Percentiles rank a stretch among this genome's conserved stretches.
phyloP scores from a whole-genome alignment of 202 grass and related monocot genomes.

The Saccharum hybrid region DNA sequence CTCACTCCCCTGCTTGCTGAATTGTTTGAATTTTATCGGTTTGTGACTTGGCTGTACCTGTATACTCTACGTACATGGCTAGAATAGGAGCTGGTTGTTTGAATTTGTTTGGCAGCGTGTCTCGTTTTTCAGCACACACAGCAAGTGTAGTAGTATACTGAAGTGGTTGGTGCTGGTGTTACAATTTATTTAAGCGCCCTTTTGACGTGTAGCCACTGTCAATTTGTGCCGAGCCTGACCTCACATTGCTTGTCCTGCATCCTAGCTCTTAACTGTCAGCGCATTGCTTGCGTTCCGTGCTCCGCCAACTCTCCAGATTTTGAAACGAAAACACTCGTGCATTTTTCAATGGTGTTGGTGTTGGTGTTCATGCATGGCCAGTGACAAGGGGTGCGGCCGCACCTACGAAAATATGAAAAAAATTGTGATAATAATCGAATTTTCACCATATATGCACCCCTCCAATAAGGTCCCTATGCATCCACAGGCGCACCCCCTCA shows the following conservation, averaged over 20 bases:
- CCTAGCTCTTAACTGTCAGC: neutral
- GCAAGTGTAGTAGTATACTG: neutral
- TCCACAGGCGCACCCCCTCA: too few species aligned
- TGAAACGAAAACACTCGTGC: neutral
- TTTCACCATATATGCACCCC: too few species aligned
- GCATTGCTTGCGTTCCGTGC: neutral
- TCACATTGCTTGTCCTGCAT: neutral
- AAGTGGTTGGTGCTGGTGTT: neutral
- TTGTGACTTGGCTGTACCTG: neutral
- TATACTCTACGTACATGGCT: neutral
- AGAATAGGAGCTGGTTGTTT: neutral
- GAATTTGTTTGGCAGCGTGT: conserved; percentile 18
- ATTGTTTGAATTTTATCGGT: conserved; percentile 43
- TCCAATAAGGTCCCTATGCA: too few species aligned
- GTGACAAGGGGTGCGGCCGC: too few species aligned
- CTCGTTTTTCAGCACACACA: conserved; percentile 36
- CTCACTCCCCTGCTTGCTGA: neutral
- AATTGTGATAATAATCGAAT: too few species aligned
- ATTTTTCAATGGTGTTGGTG: neutral
- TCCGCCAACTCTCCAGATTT: neutral
- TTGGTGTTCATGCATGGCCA: neutral
- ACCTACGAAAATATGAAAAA: too few species aligned
- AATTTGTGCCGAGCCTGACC: conserved; percentile 14
- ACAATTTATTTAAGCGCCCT: conserved; percentile 20
- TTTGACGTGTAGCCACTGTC: conserved; percentile 43